phyloP scores from a whole-genome alignment of 2,329 filamentous ascomycete genomes.

The Fusarium cicatricum region DNA sequence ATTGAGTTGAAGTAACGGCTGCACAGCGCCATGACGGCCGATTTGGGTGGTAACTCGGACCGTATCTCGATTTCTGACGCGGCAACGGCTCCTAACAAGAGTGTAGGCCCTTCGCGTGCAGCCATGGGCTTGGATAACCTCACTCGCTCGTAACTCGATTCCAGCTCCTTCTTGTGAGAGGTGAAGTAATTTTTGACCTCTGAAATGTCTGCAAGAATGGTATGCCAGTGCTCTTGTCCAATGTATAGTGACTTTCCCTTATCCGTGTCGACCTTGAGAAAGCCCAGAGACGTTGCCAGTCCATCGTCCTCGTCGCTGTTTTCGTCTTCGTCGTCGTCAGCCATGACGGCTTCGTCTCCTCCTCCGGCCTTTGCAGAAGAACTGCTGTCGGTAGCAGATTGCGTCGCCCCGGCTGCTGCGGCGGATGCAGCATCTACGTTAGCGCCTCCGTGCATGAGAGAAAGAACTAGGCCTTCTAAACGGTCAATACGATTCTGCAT shows the following conservation, averaged over 20 bases:
- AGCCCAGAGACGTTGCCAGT: slow-evolving; percentile 76
- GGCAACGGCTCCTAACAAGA: slow-evolving; percentile 79
- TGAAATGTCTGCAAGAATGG: slow-evolving; percentile 80
- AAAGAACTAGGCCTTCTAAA: slow-evolving; percentile 89
- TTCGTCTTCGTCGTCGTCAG: slow-evolving; percentile 56
- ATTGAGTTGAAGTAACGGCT: slow-evolving; percentile 90
- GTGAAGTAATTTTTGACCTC: slow-evolving; percentile 94
- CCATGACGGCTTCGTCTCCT: slow-evolving; percentile 63
- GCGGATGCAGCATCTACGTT: slow-evolving; percentile 55
- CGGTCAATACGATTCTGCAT: slow-evolving; percentile 99
- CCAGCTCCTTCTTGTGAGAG: slow-evolving; percentile 87
- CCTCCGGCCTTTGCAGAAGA: slow-evolving; percentile 60
- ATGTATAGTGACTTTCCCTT: slow-evolving; percentile 83
- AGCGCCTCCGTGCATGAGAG: slow-evolving; percentile 88
- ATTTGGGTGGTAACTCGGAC: slow-evolving; percentile 79
- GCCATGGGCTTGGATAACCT: slow-evolving; percentile 70
- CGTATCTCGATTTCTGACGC: slow-evolving; percentile 81
- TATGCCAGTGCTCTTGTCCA: slow-evolving; percentile 85
- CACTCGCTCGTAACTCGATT: slow-evolving; percentile 81
- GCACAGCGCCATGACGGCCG: slow-evolving; percentile 84
- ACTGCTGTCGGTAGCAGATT: slow-evolving; percentile 53
- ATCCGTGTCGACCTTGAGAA: slow-evolving; percentile 81
- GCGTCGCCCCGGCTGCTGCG: slow-evolving; percentile 48
- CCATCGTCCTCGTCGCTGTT: slow-evolving; percentile 75
- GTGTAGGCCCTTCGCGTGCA: slow-evolving; percentile 72